Conservation (phyloP, 1,139 yeast species). For the Taphrina wiesneri region DNA sequence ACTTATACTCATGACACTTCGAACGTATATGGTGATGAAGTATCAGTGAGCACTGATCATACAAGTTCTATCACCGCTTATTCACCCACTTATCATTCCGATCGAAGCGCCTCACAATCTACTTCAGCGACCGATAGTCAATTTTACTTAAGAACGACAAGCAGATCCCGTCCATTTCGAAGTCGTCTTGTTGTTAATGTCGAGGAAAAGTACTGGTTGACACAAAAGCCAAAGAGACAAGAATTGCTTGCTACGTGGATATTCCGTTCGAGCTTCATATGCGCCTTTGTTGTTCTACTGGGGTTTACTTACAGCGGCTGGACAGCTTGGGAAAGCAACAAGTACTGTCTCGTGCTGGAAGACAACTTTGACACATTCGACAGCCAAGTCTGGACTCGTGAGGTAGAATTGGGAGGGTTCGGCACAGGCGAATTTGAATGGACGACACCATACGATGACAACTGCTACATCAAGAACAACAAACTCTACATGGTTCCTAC, state of each 20-base stretch:
- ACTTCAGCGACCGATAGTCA: background rate
- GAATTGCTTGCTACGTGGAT: conserved; percentile 21
- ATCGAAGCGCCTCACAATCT: background rate
- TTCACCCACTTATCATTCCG: background rate
- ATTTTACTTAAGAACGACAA: background rate
- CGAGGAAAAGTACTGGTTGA: conserved; percentile 15
- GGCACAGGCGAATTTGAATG: conserved; percentile 40
- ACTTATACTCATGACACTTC: background rate
- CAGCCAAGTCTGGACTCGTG: conserved; percentile 35
- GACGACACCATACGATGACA: conserved; percentile 36
- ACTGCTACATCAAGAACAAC: conserved; percentile 37
- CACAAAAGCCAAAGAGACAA: background rate
- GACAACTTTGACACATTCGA: conserved; percentile 29
- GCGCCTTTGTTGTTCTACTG: background rate
- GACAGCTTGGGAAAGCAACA: conserved; percentile 23
- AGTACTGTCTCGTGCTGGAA: conserved; percentile 26
- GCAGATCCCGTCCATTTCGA: background rate
- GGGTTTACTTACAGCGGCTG: conserved; percentile 20
- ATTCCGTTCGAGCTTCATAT: background rate
- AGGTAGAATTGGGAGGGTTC: conserved; percentile 39
- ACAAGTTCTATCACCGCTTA: background rate
- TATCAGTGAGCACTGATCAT: background rate
- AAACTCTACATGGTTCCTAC: conserved; percentile 38
- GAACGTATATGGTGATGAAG: background rate
- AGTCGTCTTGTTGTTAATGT: background rate